phyloP scores from a whole-genome alignment of 164 flowering plant species.

The Aristolochia contorta region DNA sequence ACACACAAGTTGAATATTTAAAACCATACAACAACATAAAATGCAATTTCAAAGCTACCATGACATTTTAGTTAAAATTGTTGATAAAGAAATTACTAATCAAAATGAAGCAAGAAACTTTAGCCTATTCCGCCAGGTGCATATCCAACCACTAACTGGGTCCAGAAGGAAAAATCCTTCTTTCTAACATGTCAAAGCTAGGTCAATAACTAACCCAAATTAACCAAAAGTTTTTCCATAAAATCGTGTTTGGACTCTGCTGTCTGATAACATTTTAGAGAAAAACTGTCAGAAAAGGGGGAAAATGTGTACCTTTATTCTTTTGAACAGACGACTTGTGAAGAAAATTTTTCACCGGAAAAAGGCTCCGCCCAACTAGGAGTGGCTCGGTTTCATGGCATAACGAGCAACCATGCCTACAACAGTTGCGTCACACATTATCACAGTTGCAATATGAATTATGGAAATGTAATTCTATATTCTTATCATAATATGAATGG shows the following conservation, averaged over 20 bases:
- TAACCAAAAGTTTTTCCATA: too few relatives aligned
- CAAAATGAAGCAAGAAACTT: neutral
- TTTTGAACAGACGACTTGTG: constrained; percentile 16
- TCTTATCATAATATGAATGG: neutral
- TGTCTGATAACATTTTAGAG: too few relatives aligned
- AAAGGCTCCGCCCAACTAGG: constrained; percentile 42
- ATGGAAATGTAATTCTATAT: neutral
- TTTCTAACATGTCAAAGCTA: too few relatives aligned
- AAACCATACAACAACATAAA: too few relatives aligned
- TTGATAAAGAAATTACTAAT: neutral
- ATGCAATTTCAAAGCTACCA: too few relatives aligned
- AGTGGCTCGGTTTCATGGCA: constrained; percentile 23
- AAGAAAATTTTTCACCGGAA: constrained; percentile 38
- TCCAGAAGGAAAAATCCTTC: too few relatives aligned
- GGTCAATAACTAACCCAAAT: too few relatives aligned
- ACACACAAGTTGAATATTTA: neutral
- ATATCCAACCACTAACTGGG: too few relatives aligned
- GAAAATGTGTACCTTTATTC: constrained; percentile 28
- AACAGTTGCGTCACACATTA: neutral
- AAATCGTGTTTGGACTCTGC: too few relatives aligned
- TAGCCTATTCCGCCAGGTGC: neutral
- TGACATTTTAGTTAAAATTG: neutral
- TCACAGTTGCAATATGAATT: neutral
- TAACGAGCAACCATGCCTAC: constrained; percentile 43
- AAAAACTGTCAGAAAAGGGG: neutral